Percentiles rank a stretch among this genome's conserved stretches.
phyloP scores from a whole-genome alignment of 352 stramenopile genomes.

The Lagenidium giganteum region DNA sequence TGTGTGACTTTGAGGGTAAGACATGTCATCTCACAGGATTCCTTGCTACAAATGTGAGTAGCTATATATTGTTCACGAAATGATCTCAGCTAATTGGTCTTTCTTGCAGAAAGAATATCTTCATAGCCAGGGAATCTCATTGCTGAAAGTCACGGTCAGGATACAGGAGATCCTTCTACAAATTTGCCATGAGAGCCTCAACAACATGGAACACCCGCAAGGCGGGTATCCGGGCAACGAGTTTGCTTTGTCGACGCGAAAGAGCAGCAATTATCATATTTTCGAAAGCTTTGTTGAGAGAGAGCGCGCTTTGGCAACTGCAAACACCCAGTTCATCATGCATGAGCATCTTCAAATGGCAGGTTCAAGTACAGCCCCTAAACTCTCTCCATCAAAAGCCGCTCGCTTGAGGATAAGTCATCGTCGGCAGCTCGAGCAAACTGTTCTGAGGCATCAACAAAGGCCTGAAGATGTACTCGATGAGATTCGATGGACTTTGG shows the following conservation, averaged over 20 bases:
- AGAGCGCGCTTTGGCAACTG: constrained; percentile 41
- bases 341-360: constrained; percentile 46
- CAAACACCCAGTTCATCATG: constrained; percentile 34
- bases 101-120: constrained; percentile 10
- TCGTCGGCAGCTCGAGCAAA: constrained; percentile 17
- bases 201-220: constrained; percentile 26
- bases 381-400: constrained; percentile 17
- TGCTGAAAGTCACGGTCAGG: constrained; percentile 21
- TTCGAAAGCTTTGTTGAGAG: constrained; percentile 50
- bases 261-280: constrained; percentile 57
- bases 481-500: constrained; percentile 67
- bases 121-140: constrained; percentile 6
- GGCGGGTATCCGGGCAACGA: constrained; percentile 41
- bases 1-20: constrained; percentile 42
- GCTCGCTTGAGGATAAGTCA: constrained; percentile 11
- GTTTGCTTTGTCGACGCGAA: constrained; percentile 44
- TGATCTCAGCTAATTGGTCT: background rate
- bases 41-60: constrained; percentile 31
- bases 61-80: background rate
- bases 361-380: background rate
- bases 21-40: constrained; percentile 28
- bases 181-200: constrained; percentile 32
- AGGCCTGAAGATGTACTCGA: constrained; percentile 24
- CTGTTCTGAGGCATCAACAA: constrained; percentile 12
- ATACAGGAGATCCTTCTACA: constrained; percentile 34